Percentiles rank a stretch among this genome's conserved stretches.
Conservation (phyloP, 2,329 filamentous ascomycete species). For the Arthrobotrys conoides region DNA sequence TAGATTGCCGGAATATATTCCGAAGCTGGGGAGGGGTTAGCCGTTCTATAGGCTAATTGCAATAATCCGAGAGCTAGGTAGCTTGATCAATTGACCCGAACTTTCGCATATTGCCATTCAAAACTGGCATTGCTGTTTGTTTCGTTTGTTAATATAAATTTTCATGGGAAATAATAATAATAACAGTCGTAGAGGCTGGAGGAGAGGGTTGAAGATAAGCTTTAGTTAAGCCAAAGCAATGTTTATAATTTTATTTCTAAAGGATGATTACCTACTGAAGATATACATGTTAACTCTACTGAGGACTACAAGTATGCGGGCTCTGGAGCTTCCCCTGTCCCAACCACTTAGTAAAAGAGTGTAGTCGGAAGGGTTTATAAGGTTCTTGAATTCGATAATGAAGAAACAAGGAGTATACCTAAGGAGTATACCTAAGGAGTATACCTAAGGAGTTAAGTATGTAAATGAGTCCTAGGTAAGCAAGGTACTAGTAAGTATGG, state of each 20-base stretch:
- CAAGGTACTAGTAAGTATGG: too few relatives aligned
- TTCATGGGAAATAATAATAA: neutral
- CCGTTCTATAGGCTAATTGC: slow-evolving; percentile 7
- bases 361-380: too few relatives aligned
- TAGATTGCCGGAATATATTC: neutral
- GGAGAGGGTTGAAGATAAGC: neutral
- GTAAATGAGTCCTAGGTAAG: too few relatives aligned
- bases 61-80: slow-evolving; percentile 10
- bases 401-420: too few relatives aligned
- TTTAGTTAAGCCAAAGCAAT: too few relatives aligned
- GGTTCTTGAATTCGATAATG: too few relatives aligned
- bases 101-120: slow-evolving; percentile 18
- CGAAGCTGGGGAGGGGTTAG: neutral
- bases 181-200: neutral
- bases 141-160: slow-evolving; percentile 15
- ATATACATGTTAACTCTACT: too few relatives aligned
- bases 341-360: neutral
- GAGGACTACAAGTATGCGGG: neutral
- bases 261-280: too few relatives aligned
- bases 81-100: too few relatives aligned
- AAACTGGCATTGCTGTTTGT: slow-evolving; percentile 3
- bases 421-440: too few relatives aligned
- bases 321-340: slow-evolving; percentile 22
- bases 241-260: neutral
- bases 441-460: too few relatives aligned